Percentiles rank a stretch among this genome's conserved stretches.
Conservation (phyloP, 2,329 filamentous ascomycete genomes). For the Penicillium sp. region DNA sequence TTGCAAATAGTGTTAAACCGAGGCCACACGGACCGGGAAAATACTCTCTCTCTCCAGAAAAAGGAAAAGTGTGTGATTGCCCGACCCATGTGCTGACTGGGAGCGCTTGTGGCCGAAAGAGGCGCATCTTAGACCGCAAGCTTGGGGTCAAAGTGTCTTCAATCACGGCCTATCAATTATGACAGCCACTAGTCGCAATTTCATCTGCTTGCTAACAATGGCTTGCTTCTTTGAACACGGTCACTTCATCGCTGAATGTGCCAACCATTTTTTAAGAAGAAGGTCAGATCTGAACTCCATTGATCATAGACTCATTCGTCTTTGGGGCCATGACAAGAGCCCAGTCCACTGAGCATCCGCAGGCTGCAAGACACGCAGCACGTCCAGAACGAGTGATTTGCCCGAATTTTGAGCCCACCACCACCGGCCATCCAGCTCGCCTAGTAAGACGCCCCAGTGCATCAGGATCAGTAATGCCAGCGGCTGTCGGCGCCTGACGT, state of each 20-base stretch:
- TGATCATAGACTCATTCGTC: conserved; percentile 33
- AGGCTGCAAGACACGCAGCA: conserved; percentile 28
- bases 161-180: not conserved
- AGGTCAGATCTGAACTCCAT: not conserved
- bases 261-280: not conserved
- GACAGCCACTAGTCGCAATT: not conserved
- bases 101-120: not conserved
- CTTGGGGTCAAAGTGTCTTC: not conserved
- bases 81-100: not conserved
- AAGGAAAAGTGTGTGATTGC: not conserved
- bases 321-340: conserved; percentile 37
- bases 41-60: not conserved
- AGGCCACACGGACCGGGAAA: not conserved
- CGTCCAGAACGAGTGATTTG: conserved; percentile 34
- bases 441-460: conserved; percentile 43
- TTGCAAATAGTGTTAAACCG: not conserved
- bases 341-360: conserved; percentile 32
- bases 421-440: conserved; percentile 35
- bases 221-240: not conserved
- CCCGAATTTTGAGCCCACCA: conserved; percentile 45
- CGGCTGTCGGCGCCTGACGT: conserved; percentile 35
- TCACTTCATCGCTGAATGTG: not conserved
- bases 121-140: not conserved
- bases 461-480: conserved; percentile 40
- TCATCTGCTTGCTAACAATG: not conserved